Conservation (phyloP, 805 yeast species). For the Ogataea populi-albae region DNA sequence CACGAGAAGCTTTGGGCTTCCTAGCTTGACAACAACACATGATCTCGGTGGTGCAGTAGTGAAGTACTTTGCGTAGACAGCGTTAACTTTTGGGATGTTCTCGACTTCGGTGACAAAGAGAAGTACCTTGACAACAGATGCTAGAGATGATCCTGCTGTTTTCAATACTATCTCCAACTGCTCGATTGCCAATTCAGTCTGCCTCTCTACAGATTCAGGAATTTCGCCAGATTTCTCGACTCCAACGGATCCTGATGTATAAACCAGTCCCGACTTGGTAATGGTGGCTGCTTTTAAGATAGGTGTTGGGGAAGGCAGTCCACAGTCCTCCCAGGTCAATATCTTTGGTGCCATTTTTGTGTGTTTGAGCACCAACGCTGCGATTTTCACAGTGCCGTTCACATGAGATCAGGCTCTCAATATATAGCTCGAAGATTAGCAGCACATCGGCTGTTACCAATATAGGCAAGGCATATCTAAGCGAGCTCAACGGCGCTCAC, state of each 20-base stretch:
- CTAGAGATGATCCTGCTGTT: slow-evolving; percentile 43
- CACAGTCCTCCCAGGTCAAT: slow-evolving; percentile 26
- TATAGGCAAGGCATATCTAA: too few species aligned
- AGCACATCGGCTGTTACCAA: too few species aligned
- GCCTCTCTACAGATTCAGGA: slow-evolving; percentile 43
- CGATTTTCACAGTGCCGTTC: too few species aligned
- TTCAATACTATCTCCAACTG: slow-evolving; percentile 40
- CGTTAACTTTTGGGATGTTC: slow-evolving; percentile 42
- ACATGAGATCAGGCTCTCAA: too few species aligned
- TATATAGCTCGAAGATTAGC: too few species aligned
- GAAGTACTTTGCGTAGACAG: slow-evolving; percentile 46
- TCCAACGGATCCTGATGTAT: slow-evolving; percentile 30
- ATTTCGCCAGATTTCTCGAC: slow-evolving; percentile 32
- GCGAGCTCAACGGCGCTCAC: too few species aligned
- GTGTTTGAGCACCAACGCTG: too few species aligned
- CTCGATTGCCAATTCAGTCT: slow-evolving; percentile 42
- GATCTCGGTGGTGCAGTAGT: slow-evolving; percentile 49
- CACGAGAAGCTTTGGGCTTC: slow-evolving; percentile 42
- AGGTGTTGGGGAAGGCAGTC: slow-evolving; percentile 19
- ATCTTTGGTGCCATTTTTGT: slow-evolving; percentile 18
- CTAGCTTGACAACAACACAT: slow-evolving; percentile 47
- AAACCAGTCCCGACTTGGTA: slow-evolving; percentile 26
- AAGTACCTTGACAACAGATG: slow-evolving; percentile 45
- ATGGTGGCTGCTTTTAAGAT: slow-evolving; percentile 23
- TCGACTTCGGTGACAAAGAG: slow-evolving; percentile 44